Conservation (phyloP, 2,329 filamentous ascomycete genomes). For the Ambrosiella cleistominuta region DNA sequence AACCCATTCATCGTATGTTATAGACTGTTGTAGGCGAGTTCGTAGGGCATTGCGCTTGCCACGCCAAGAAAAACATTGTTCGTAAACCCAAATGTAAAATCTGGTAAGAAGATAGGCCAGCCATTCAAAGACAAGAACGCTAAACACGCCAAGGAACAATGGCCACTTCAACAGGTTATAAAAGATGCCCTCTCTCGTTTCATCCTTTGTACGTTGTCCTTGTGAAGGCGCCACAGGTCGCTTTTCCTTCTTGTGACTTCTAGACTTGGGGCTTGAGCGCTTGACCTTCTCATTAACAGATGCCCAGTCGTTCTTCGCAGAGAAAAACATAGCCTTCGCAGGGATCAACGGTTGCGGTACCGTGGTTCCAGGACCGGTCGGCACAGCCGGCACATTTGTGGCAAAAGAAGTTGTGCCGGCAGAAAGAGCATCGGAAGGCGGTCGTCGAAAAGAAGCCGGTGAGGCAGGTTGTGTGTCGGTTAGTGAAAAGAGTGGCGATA, state of each 20-base stretch:
- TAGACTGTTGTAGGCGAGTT: slow-evolving; percentile 50
- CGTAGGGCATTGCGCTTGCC: slow-evolving; percentile 58
- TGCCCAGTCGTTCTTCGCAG: slow-evolving; percentile 89
- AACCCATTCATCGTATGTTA: slow-evolving; percentile 71
- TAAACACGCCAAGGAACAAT: slow-evolving; percentile 46
- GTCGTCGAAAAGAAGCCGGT: slow-evolving; percentile 17
- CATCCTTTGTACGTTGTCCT: slow-evolving; percentile 56
- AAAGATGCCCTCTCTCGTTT: slow-evolving; percentile 84
- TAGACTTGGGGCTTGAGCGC: slow-evolving; percentile 21
- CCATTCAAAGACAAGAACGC: slow-evolving; percentile 13
- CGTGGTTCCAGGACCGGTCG: slow-evolving; percentile 14
- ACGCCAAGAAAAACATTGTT: slow-evolving; percentile 79
- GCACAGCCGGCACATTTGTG: slow-evolving; percentile 22
- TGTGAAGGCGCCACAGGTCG: slow-evolving; percentile 20
- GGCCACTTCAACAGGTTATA: slow-evolving; percentile 89
- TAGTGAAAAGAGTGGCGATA: slow-evolving; percentile 37
- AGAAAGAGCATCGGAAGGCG: neutral
- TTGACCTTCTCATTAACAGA: slow-evolving; percentile 59
- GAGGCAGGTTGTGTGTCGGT: slow-evolving; percentile 25
- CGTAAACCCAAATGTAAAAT: slow-evolving; percentile 81
- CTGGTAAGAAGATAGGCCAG: slow-evolving; percentile 63
- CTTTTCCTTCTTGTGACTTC: slow-evolving; percentile 20
- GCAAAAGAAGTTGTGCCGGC: slow-evolving; percentile 10
- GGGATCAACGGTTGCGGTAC: slow-evolving; percentile 16
- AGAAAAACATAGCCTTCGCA: slow-evolving; percentile 45